A percentile compares a stretch with the other conserved stretches of the same genome.
Conservation (phyloP, 371 early-diverging fungal genomes). For the Syncephalis plumigaleata region DNA sequence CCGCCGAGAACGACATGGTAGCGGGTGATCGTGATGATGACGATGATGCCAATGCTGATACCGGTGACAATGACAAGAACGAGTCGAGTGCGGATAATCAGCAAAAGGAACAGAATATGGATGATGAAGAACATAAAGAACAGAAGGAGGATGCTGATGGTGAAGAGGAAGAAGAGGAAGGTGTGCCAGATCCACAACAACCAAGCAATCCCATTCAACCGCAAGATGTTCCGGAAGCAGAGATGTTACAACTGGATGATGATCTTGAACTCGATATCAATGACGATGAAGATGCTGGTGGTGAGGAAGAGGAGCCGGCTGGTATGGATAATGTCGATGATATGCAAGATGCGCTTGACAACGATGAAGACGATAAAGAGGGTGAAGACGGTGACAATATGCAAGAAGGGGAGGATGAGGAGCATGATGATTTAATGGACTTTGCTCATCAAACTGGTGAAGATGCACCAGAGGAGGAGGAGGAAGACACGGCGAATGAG, state of each 20-base stretch:
- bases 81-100: slow-evolving; percentile 21
- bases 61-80: slow-evolving; percentile 18
- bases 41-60: slow-evolving; percentile 18
- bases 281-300: slow-evolving; percentile 20
- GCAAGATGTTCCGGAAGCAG: slow-evolving; percentile 21
- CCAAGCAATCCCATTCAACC: slow-evolving; percentile 16
- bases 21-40: slow-evolving; percentile 41
- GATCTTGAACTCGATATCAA: slow-evolving; percentile 20
- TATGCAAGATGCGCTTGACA: slow-evolving; percentile 19
- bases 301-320: slow-evolving; percentile 19
- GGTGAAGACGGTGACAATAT: slow-evolving; percentile 12
- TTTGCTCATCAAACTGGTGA: slow-evolving; percentile 25
- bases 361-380: slow-evolving; percentile 17
- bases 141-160: slow-evolving; percentile 21
- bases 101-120: slow-evolving; percentile 14
- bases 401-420: slow-evolving; percentile 7
- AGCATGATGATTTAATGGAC: slow-evolving; percentile 11
- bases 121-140: slow-evolving; percentile 27
- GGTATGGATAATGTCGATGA: slow-evolving; percentile 19
- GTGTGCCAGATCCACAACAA: slow-evolving; percentile 19
- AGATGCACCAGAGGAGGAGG: slow-evolving; percentile 24
- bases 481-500: slow-evolving; percentile 10
- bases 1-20: slow-evolving; percentile 42
- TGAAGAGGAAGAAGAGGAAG: slow-evolving; percentile 24
- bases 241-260: slow-evolving; percentile 20